These are phyloP conservation scores for Colletotrichum magnum DNA, from an alignment of 2,329 filamentous ascomycete genomes.

Conservation along the genomic window DNA sequence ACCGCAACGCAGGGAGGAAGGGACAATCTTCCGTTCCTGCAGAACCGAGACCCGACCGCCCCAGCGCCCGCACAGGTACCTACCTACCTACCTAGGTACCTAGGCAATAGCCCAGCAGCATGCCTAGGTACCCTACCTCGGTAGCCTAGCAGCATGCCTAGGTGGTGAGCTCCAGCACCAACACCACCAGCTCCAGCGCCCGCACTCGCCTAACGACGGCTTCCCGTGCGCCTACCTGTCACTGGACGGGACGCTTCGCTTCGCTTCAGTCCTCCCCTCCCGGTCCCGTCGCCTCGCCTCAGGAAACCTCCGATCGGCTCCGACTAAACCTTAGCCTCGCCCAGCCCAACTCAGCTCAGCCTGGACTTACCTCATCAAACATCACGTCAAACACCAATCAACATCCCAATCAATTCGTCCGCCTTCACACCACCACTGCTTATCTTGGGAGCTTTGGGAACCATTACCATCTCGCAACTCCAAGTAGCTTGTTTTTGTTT, in stretches of 20 bases:
- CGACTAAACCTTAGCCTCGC: conserved; percentile 3
- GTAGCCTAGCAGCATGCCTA: too few relatives aligned
- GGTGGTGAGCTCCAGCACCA: too few relatives aligned
- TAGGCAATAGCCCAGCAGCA: too few relatives aligned
- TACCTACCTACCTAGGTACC: too few relatives aligned
- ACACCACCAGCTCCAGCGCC: too few relatives aligned
- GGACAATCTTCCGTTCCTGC: conserved; percentile 39
- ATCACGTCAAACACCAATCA: too few relatives aligned
- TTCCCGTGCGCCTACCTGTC: conserved; percentile 3
- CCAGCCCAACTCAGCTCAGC: background rate
- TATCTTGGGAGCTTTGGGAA: background rate
- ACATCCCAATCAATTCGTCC: too few relatives aligned
- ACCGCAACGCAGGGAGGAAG: conserved; percentile 35
- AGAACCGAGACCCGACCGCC: conserved; percentile 18
- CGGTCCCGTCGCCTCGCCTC: conserved; percentile 1
- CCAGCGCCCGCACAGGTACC: background rate
- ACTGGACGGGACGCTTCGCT: background rate
- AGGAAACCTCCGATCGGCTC: conserved; percentile 8
- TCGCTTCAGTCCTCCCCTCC: background rate
- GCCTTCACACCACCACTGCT: background rate
- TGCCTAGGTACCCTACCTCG: too few relatives aligned
- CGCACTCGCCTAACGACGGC: too few relatives aligned
- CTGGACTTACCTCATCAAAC: conserved; percentile 21
- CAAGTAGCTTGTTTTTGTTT: conserved; percentile 1
- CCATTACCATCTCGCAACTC: background rate